phyloP scores from a whole-genome alignment of 1,139 yeast genomes.

The Debaryomycetaceae sp. region DNA sequence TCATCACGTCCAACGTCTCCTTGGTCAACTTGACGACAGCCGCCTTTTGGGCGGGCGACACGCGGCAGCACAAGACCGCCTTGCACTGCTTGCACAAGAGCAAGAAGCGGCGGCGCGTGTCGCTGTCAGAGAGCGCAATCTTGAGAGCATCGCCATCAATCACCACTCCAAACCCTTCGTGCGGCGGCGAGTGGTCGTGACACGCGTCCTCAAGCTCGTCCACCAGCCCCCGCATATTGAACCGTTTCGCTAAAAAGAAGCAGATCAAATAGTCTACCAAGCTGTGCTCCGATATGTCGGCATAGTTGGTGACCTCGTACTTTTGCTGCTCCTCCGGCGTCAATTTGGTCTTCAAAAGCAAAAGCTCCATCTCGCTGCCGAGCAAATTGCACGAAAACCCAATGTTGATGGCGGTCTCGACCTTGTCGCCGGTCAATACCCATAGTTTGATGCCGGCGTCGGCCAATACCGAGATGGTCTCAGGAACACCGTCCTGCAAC shows the following conservation, averaged over 20 bases:
- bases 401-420: conserved; percentile 41
- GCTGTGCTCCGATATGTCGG: conserved; percentile 14
- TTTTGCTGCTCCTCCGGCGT: conserved; percentile 21
- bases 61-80: conserved; percentile 92
- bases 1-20: conserved; percentile 70
- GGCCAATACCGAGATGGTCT: conserved; percentile 31
- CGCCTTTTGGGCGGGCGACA: conserved; percentile 95
- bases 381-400: conserved; percentile 42
- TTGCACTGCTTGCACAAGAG: conserved; percentile 86
- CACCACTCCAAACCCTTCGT: conserved; percentile 67
- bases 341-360: conserved; percentile 25
- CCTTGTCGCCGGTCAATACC: conserved; percentile 43
- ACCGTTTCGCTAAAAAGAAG: conserved; percentile 50
- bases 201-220: conserved; percentile 54
- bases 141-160: conserved; percentile 91
- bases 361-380: conserved; percentile 36
- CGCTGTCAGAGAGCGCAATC: conserved; percentile 50
- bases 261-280: conserved; percentile 47
- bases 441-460: conserved; percentile 41
- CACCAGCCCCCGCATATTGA: conserved; percentile 50
- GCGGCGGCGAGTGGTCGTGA: conserved; percentile 67
- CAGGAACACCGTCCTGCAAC: conserved; percentile 42
- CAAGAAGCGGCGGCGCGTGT: conserved; percentile 56
- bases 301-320: conserved; percentile 19
- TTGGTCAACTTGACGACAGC: conserved; percentile 82